phyloP scores from a whole-genome alignment of 805 yeast species.

The Candida michaelii region DNA sequence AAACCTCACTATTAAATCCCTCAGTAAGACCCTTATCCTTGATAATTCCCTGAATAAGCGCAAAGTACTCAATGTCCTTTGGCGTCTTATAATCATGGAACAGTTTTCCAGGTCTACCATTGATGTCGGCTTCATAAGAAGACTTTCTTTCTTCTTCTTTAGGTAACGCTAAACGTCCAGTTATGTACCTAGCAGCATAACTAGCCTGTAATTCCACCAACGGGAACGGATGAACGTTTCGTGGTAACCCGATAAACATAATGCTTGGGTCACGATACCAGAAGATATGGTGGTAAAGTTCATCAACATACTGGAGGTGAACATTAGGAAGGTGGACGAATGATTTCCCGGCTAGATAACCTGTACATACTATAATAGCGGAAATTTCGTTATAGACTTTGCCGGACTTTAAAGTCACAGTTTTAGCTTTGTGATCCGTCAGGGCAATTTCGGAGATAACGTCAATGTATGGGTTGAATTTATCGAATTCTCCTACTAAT shows the following conservation, averaged over 20 bases:
- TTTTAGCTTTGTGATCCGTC: slow-evolving; percentile 32
- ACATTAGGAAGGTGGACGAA: slow-evolving; percentile 21
- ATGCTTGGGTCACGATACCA: slow-evolving; percentile 47
- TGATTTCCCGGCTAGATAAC: slow-evolving; percentile 36
- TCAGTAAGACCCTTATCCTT: slow-evolving; percentile 3
- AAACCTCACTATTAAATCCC: slow-evolving; percentile 13
- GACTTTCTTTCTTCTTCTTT: slow-evolving; percentile 32
- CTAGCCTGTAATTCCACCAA: slow-evolving; percentile 50
- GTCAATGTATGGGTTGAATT: slow-evolving; percentile 12
- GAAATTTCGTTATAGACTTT: slow-evolving; percentile 21
- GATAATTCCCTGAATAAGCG: slow-evolving; percentile 27
- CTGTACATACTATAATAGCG: slow-evolving; percentile 36
- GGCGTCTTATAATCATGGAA: slow-evolving; percentile 48
- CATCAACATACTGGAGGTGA: slow-evolving; percentile 15
- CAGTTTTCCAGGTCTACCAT: slow-evolving; percentile 20
- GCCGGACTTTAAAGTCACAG: slow-evolving; percentile 7
- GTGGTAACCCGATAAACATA: slow-evolving; percentile 43
- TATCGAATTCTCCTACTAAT: slow-evolving; percentile 7
- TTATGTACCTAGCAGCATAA: slow-evolving; percentile 38
- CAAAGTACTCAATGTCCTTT: slow-evolving; percentile 59
- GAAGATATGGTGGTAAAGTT: slow-evolving; percentile 45
- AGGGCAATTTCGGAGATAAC: slow-evolving; percentile 14
- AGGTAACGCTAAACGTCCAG: slow-evolving; percentile 46
- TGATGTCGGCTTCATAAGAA: slow-evolving; percentile 29
- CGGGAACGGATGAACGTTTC: slow-evolving; percentile 50